phyloP scores from a whole-genome alignment of 768 basidiomycete species.

The Mrakia hoshinonis region DNA sequence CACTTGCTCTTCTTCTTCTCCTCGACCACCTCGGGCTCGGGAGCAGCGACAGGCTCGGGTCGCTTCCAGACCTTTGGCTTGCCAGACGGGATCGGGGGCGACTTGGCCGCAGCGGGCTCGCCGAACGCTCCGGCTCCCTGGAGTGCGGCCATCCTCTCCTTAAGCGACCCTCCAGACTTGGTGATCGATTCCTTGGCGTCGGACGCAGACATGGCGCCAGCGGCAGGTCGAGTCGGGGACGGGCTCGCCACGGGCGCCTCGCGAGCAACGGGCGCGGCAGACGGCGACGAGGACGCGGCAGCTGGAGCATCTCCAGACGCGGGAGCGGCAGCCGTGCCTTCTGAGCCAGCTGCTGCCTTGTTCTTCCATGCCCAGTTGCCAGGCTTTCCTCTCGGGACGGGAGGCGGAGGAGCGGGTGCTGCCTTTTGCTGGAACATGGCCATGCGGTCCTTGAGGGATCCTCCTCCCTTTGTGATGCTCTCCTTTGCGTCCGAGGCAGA shows the following conservation, averaged over 20 bases:
- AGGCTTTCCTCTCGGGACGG: slow-evolving; percentile 25
- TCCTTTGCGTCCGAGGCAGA: slow-evolving; percentile 28
- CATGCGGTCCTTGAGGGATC: slow-evolving; percentile 29
- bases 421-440: slow-evolving; percentile 29
- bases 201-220: slow-evolving; percentile 47
- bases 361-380: slow-evolving; percentile 29
- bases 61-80: slow-evolving; percentile 78
- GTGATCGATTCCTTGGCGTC: slow-evolving; percentile 84
- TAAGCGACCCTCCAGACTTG: slow-evolving; percentile 63
- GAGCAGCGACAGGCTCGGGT: slow-evolving; percentile 43
- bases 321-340: not conserved
- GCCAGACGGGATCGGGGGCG: slow-evolving; percentile 53
- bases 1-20: slow-evolving; percentile 28
- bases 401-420: slow-evolving; percentile 10
- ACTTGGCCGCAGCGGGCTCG: slow-evolving; percentile 46
- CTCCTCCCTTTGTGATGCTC: slow-evolving; percentile 22
- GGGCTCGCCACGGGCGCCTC: not conserved
- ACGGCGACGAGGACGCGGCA: not conserved
- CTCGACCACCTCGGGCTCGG: slow-evolving; percentile 32
- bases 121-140: slow-evolving; percentile 69
- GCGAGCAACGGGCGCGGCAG: not conserved
- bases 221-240: slow-evolving; percentile 9
- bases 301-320: not conserved
- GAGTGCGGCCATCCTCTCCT: slow-evolving; percentile 89
- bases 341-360: slow-evolving; percentile 25